Conservation (phyloP, 148 eudicot genomes). For the Salicornia ramosissima region DNA sequence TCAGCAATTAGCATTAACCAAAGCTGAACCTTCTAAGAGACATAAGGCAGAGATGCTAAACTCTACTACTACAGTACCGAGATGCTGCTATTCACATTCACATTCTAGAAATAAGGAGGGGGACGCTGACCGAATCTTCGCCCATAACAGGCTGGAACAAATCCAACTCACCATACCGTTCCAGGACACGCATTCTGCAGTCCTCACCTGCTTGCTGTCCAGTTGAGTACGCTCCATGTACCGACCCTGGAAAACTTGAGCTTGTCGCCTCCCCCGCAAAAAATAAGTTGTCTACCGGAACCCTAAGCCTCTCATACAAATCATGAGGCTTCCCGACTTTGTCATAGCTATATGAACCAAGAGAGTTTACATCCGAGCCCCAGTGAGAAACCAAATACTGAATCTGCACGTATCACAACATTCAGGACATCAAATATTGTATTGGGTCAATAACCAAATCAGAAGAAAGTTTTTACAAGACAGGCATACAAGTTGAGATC, state of each 20-base stretch:
- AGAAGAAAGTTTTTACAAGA: background rate
- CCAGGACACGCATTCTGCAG: slow-evolving; percentile 94
- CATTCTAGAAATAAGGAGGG: slow-evolving; percentile 81
- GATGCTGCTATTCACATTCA: slow-evolving; percentile 23
- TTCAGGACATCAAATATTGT: no score
- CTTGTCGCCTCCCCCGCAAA: slow-evolving; percentile 99
- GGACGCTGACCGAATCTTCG: slow-evolving; percentile 59
- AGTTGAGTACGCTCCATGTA: slow-evolving; percentile 93
- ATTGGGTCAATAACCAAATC: background rate
- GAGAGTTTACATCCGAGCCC: slow-evolving; percentile 78
- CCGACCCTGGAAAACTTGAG: slow-evolving; percentile 73
- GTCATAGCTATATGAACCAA: slow-evolving; percentile 93
- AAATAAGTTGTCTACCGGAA: slow-evolving; percentile 89
- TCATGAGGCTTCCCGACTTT: slow-evolving; percentile 87
- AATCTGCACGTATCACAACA: slow-evolving; percentile 47
- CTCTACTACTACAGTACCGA: background rate
- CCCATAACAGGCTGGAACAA: slow-evolving; percentile 79
- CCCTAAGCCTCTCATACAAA: slow-evolving; percentile 74
- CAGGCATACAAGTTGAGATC: background rate
- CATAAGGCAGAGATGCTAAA: slow-evolving; percentile 1
- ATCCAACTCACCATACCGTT: slow-evolving; percentile 81
- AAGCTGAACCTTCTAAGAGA: background rate
- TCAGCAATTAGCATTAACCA: slow-evolving; percentile 6
- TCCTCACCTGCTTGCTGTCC: slow-evolving; percentile 94
- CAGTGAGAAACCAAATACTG: slow-evolving; percentile 90